Conservation (phyloP, 352 stramenopile species). For the Pythium apleroticum region DNA sequence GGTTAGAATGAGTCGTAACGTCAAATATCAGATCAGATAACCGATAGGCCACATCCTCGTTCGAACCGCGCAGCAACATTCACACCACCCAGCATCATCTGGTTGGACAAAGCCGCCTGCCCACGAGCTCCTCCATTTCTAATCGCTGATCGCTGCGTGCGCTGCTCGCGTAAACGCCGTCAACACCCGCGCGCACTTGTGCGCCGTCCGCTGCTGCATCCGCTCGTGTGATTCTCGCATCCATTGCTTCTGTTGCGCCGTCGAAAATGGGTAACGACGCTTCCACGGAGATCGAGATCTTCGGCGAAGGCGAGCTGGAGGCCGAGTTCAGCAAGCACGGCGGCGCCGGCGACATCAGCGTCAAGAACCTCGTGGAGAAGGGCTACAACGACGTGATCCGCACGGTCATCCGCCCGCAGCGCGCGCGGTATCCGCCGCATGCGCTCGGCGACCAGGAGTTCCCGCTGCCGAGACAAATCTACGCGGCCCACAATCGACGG, state of each 20-base stretch:
- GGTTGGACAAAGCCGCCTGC: neutral
- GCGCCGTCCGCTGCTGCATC: neutral
- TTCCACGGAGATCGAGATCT: conserved; percentile 80
- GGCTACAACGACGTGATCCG: conserved; percentile 78
- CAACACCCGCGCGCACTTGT: neutral
- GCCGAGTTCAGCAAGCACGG: conserved; percentile 63
- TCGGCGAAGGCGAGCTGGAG: conserved; percentile 77
- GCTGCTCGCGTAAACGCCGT: neutral
- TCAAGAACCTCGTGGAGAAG: conserved; percentile 73
- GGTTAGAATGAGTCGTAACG: neutral
- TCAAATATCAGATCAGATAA: neutral
- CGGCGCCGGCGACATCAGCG: conserved; percentile 61
- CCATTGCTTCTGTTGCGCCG: neutral
- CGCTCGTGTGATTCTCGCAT: neutral
- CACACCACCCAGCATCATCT: neutral
- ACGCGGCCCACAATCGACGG: conserved; percentile 5
- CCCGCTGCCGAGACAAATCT: conserved; percentile 27
- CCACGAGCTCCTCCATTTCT: neutral
- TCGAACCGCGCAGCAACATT: no score
- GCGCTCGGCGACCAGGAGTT: conserved; percentile 58
- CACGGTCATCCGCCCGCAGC: conserved; percentile 70
- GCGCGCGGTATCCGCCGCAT: conserved; percentile 48
- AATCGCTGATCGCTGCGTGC: neutral
- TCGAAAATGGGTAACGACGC: conserved; percentile 66
- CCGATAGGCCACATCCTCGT: neutral